These are phyloP conservation scores for Aspergillus pseudoterreus DNA, from an alignment of 2,329 filamentous ascomycete genomes.

Conservation along the genomic window DNA sequence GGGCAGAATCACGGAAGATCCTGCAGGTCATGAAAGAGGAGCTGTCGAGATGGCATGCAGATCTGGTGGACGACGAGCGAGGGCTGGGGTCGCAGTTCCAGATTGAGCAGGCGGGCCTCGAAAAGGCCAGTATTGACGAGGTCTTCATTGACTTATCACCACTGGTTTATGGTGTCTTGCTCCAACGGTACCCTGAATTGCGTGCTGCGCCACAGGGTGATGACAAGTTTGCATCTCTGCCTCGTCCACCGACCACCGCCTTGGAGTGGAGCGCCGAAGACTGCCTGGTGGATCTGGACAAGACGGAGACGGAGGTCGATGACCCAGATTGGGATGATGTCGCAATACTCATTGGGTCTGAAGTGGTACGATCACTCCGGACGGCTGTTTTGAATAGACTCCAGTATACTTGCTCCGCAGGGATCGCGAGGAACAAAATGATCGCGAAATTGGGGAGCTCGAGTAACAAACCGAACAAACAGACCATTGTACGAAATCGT, in stretches of 20 bases:
- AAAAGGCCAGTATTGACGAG: conserved; percentile 95
- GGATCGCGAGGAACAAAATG: conserved; percentile 89
- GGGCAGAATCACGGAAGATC: conserved; percentile 79
- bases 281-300: conserved; percentile 74
- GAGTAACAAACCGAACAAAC: conserved; percentile 88
- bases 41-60: conserved; percentile 50
- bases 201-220: conserved; percentile 51
- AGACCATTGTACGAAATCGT: conserved; percentile 88
- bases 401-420: conserved; percentile 87
- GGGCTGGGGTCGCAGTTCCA: conserved; percentile 11
- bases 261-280: conserved; percentile 77
- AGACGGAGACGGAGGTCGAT: conserved; percentile 66
- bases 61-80: conserved; percentile 15
- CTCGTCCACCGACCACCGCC: conserved; percentile 67
- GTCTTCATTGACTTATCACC: conserved; percentile 90
- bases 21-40: conserved; percentile 71
- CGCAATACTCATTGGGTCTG: conserved; percentile 77
- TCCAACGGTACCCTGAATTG: conserved; percentile 75
- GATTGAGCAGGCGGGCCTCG: conserved; percentile 56
- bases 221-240: conserved; percentile 58
- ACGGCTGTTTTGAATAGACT: conserved; percentile 64
- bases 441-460: conserved; percentile 89
- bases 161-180: conserved; percentile 70
- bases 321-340: conserved; percentile 97
- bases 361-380: conserved; percentile 78